Percentiles rank a stretch among this genome's conserved stretches.
Evolutionary conservation across 2,329 filamentous ascomycete genomes (phyloP).

Genomic region (Xylariaceae sp.): DNA sequence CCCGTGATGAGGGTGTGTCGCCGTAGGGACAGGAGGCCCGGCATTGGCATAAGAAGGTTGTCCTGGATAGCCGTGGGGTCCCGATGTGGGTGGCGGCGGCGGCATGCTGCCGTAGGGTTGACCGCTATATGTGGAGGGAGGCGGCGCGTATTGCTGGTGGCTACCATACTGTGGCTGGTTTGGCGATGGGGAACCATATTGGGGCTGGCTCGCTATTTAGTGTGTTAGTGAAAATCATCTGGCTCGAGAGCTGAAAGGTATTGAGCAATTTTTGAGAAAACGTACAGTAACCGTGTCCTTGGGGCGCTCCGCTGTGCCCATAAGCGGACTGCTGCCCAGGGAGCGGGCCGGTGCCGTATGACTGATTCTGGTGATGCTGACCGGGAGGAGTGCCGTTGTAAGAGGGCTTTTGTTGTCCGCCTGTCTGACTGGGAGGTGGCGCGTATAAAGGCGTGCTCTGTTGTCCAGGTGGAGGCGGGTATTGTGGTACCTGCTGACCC

Average conservation of each 20-base stretch:
- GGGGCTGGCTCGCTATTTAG: conserved; percentile 33
- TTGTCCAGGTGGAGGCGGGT: conserved; percentile 31
- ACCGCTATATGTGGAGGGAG: conserved; percentile 33
- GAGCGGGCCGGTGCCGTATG: conserved; percentile 25
- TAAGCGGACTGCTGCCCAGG: conserved; percentile 31
- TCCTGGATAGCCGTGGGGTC: conserved; percentile 31
- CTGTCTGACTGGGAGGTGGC: conserved; percentile 33
- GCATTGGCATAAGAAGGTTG: conserved; percentile 35
- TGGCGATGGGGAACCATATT: conserved; percentile 34
- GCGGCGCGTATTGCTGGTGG: conserved; percentile 37
- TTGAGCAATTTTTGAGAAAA: background rate
- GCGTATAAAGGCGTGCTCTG: conserved; percentile 35
- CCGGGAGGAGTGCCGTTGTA: conserved; percentile 31
- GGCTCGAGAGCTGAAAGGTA: background rate
- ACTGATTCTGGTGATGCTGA: conserved; percentile 32
- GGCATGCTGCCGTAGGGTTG: conserved; percentile 29
- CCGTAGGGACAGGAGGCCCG: conserved; percentile 30
- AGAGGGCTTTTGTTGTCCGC: conserved; percentile 23
- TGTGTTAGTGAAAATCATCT: conserved; percentile 2
- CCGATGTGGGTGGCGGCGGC: conserved; percentile 31
- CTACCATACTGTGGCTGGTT: conserved; percentile 33
- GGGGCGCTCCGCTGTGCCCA: conserved; percentile 35
- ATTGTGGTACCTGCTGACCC: conserved; percentile 26
- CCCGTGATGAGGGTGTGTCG: conserved; percentile 33
- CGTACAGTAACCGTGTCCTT: conserved; percentile 36